These are phyloP conservation scores for Cercospora zeina DNA, from an alignment of 2,329 filamentous ascomycete genomes.

Conservation along the genomic window DNA sequence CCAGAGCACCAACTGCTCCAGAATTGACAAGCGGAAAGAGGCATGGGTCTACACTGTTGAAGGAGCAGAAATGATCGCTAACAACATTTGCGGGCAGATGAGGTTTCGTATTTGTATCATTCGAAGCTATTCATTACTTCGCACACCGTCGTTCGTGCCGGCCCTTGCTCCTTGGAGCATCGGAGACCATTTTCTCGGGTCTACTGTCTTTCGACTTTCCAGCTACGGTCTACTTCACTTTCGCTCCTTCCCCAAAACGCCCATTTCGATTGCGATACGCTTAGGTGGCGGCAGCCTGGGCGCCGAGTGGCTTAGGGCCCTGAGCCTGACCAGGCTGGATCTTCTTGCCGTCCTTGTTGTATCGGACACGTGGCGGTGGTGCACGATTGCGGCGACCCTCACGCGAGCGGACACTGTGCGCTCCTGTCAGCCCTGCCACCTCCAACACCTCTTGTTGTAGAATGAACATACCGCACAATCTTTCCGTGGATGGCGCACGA, in stretches of 20 bases:
- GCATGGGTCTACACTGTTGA: neutral
- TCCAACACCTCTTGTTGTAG: neutral
- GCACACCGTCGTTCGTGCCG: constrained; percentile 2
- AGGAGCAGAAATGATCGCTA: neutral
- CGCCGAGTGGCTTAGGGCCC: constrained; percentile 56
- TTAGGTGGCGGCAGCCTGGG: constrained; percentile 27
- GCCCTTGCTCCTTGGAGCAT: neutral
- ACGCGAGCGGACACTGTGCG: constrained; percentile 84
- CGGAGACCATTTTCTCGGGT: neutral
- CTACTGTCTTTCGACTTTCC: constrained; percentile 11
- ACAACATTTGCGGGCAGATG: neutral
- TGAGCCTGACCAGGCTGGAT: constrained; percentile 80
- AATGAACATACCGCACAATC: constrained; percentile 93
- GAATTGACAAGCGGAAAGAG: neutral
- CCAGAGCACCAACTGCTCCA: neutral
- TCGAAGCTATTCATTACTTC: constrained; percentile 30
- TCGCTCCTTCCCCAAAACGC: constrained; percentile 14
- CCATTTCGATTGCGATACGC: neutral
- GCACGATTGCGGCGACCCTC: constrained; percentile 98
- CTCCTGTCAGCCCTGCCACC: constrained; percentile 2
- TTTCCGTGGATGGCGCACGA: constrained; percentile 99
- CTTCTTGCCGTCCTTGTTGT: constrained; percentile 99
- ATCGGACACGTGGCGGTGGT: constrained; percentile 93
- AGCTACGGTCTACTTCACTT: constrained; percentile 12
- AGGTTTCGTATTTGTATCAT: constrained; percentile 26